Base-by-base conservation (phyloP, 2,329 filamentous ascomycete genomes). In the Sporothrix humicola region DNA sequence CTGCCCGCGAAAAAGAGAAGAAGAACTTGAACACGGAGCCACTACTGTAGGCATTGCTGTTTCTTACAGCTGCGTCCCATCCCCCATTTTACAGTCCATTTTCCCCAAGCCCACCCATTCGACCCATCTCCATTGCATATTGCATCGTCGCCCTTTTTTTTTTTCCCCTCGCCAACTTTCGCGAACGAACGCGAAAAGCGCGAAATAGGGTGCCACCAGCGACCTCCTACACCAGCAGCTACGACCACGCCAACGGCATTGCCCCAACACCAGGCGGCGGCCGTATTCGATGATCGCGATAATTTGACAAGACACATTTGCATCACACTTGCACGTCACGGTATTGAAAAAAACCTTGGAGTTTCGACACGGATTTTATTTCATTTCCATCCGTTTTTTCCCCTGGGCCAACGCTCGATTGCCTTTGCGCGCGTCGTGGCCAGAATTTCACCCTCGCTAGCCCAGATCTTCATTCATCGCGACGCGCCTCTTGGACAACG, bases 161-260 rank as follows among this genome's bases (percentile, higher is more conserved):
- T 37, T 31, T n/a, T n/a, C 4, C 31, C 31, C 52, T 71, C 20
- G 69, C 66, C 26, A 10, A 48, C 54, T 59, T 71, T 59, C 69
- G 69, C 70, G 70, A 65, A 44, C 70, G 59, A 65, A 72, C 70
- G 70, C 70, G 70, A 66, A 56, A 72, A 44, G 70, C 70, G 70
- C 70, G 31, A 72, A 59, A 72, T 42, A 65, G 15, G 58, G 58
- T 26, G 42, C 20, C 54, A 26, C 31, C 68, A 59, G 37, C 52
- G 56, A 71, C 58, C 46, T 17, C 23, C 37, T 50, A 26, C 17
- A 44, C 15, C 58, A 56, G 17, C 46, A 42, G 20, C 58, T 7
- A 37, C 56, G 44, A 15, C 50, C 3, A 42, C 54, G 54, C 31
- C 54, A 58, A 10, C 69, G 48, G 44, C 59, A n/a, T 17, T 46